These are phyloP conservation scores for Emmonsiellopsis sp. DNA, from an alignment of 2,329 filamentous ascomycete species.

Conservation along the genomic window DNA sequence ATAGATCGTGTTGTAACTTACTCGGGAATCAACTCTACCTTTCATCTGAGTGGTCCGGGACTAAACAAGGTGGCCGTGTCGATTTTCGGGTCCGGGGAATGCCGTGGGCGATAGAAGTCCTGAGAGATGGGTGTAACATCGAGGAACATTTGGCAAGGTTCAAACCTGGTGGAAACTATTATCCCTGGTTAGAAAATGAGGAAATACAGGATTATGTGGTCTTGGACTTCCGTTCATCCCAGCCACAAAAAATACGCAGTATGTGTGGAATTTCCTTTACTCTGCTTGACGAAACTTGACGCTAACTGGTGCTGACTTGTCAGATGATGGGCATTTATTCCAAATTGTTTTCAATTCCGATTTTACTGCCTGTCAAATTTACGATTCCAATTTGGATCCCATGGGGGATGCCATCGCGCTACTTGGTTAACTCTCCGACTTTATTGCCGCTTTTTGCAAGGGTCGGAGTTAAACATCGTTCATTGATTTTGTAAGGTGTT, in stretches of 20 bases:
- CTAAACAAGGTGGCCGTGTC: background rate
- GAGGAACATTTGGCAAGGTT: background rate
- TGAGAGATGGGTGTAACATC: background rate
- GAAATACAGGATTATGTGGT: background rate
- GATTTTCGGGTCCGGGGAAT: background rate
- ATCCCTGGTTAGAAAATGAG: background rate
- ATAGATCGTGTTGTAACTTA: background rate
- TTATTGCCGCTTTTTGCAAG: no score
- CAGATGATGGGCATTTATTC: background rate
- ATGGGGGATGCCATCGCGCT: background rate
- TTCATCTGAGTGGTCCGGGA: background rate
- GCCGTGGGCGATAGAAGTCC: background rate
- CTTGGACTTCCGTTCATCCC: background rate
- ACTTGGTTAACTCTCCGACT: background rate
- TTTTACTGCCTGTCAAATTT: background rate
- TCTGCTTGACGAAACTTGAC: background rate
- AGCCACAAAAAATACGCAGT: background rate
- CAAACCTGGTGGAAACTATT: background rate
- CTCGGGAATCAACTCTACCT: background rate
- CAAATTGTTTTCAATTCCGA: background rate
- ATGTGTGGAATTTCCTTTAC: background rate
- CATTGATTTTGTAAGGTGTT: no score
- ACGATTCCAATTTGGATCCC: background rate
- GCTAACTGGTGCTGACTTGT: no score
- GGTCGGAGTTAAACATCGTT: no score